Conservation (phyloP, 2,329 filamentous ascomycete species). For the Alternaria burnsii region DNA sequence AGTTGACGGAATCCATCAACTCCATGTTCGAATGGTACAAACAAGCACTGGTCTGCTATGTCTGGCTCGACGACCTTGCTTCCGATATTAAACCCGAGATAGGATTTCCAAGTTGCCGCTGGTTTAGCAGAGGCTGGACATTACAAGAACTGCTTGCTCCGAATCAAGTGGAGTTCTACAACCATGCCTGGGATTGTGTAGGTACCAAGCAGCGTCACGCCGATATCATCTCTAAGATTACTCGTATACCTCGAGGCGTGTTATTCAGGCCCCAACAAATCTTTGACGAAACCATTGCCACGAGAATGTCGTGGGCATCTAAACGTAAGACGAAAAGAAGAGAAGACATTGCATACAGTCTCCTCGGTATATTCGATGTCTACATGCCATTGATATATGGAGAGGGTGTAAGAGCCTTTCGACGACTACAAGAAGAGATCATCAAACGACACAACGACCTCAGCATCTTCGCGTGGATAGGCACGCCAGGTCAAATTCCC, state of each 20-base stretch:
- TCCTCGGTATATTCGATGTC: constrained; percentile 28
- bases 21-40: constrained; percentile 29
- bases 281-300: constrained; percentile 1
- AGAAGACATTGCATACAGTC: constrained; percentile 27
- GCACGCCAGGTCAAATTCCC: too few relatives aligned
- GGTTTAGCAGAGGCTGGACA: constrained; percentile 31
- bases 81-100: too few relatives aligned
- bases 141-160: constrained; percentile 29
- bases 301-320: constrained; percentile 30
- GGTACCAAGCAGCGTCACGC: neutral
- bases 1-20: constrained; percentile 24
- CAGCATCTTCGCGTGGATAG: constrained; percentile 10
- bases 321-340: constrained; percentile 25
- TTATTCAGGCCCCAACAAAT: neutral
- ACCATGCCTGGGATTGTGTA: neutral
- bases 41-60: constrained; percentile 22
- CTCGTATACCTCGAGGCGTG: neutral
- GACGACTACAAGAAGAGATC: constrained; percentile 18
- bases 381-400: constrained; percentile 42
- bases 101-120: constrained; percentile 13
- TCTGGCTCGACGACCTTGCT: constrained; percentile 16
- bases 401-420: constrained; percentile 28
- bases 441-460: constrained; percentile 11
- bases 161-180: constrained; percentile 10
- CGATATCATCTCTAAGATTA: neutral